Evolutionary conservation across 2,329 filamentous ascomycete species (phyloP), one percentile per base, ranked within the genome.

Genomic region (Paecilomyces sp.): DNA sequence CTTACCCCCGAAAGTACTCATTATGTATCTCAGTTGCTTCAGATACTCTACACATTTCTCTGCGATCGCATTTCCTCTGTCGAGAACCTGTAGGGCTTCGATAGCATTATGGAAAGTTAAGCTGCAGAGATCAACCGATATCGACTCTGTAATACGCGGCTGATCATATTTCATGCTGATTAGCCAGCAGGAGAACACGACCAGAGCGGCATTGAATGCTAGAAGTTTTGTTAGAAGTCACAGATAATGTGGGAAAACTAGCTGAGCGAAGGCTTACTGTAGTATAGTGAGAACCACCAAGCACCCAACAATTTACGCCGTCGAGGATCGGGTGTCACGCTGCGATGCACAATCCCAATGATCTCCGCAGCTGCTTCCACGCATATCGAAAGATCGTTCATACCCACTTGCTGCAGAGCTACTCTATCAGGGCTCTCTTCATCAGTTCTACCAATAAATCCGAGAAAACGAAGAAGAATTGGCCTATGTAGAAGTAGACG

Each of bases 401-500:
- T 59, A 6, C 73, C 70, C 13, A 75, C 65, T 47, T 74, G 68
- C 25, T 70, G 64, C 7, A 75, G 57, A 2, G 70, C 61, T 24
- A 59, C 67, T 15, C 63, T 34, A 18, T 70, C 66, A 2, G 63
- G 61, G 1, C 56, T 18, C 53, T 65, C 61, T 3, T 50, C 28
- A 34, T 67, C 55, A 18, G 33, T 15, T 51, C 56, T 55, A 53
- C 60, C 60, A 18, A 61, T 57, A 33, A 61, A 58, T 12, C 72
- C 69, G 9, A 79, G 62, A 30, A 76, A 74, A 56, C 24, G 71
- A 71, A 41, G 36, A 1, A 79, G 68, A 15, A 79, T 65, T 11
- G 75, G 75, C 4, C 78, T 68, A 56, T 79, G 77, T 1, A 78
- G 56, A 1, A 80, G 68, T 3, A 79, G 69, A 2, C 71, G 71